Evolutionary conservation across 192 early-diverging fungal genomes (phyloP).

Genomic region (Podila verticillata): DNA sequence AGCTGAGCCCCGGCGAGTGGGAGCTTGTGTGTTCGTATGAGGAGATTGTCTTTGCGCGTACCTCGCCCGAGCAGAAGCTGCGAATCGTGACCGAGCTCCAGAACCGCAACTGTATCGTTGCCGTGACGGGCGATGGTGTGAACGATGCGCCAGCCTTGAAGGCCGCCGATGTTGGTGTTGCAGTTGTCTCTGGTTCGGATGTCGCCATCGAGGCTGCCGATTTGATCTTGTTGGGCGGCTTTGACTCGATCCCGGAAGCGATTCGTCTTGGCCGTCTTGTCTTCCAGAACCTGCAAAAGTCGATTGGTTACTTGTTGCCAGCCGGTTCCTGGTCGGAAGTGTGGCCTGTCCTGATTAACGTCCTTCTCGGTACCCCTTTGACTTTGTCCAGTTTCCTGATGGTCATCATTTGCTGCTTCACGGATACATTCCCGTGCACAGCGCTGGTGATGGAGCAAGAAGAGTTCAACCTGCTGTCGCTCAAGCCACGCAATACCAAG

Average conservation of each 20-base stretch:
- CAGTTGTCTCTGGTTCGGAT: conserved; percentile 88
- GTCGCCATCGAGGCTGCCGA: conserved; percentile 78
- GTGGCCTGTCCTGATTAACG: conserved; percentile 78
- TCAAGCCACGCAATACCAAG: conserved; percentile 77
- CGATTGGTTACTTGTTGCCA: conserved; percentile 84
- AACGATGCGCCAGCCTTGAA: conserved; percentile 94
- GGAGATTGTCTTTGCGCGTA: conserved; percentile 89
- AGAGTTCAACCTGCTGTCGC: conserved; percentile 78
- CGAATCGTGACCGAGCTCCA: conserved; percentile 73
- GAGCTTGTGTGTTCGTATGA: conserved; percentile 72
- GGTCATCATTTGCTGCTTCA: conserved; percentile 61
- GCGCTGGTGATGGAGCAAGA: conserved; percentile 82
- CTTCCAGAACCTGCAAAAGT: conserved; percentile 91
- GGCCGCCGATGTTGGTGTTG: conserved; percentile 88
- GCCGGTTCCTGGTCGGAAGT: conserved; percentile 82
- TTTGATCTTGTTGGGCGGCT: conserved; percentile 68
- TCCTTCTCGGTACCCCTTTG: conserved; percentile 83
- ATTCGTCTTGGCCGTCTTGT: conserved; percentile 85
- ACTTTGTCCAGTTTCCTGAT: conserved; percentile 83
- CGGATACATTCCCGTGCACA: conserved; percentile 69
- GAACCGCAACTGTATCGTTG: conserved; percentile 78
- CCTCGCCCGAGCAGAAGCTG: conserved; percentile 87
- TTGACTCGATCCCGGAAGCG: conserved; percentile 58
- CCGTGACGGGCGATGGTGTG: conserved; percentile 92
- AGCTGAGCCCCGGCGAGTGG: conserved; percentile 75